phyloP scores from a whole-genome alignment of 148 eudicot species.

The Diospyros kaki region DNA sequence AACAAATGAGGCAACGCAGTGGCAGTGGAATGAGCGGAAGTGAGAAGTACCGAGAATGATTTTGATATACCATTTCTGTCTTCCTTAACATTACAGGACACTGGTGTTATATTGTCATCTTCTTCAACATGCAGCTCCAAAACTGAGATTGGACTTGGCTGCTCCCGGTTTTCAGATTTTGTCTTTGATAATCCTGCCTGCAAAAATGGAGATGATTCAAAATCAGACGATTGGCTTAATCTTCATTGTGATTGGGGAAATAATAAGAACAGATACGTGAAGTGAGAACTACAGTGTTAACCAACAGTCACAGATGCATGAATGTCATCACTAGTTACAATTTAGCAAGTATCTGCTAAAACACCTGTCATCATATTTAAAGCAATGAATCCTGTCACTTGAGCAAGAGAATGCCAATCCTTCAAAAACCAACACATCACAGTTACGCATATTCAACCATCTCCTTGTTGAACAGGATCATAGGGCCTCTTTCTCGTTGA shows the following conservation, averaged over 20 bases:
- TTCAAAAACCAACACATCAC: neutral
- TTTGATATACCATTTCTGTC: slow-evolving; percentile 52
- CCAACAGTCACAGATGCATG: neutral
- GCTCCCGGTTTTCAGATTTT: slow-evolving; percentile 68
- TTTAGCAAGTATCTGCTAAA: neutral
- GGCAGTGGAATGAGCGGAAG: no score
- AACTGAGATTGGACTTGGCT: slow-evolving; percentile 93
- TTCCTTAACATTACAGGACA: slow-evolving; percentile 29
- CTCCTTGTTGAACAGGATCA: neutral
- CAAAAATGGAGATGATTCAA: slow-evolving; percentile 9
- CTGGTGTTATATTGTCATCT: slow-evolving; percentile 39
- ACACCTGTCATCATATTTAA: neutral
- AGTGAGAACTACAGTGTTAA: neutral
- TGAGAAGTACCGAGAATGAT: neutral
- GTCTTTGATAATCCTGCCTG: slow-evolving; percentile 43
- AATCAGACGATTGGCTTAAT: neutral
- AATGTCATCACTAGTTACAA: neutral
- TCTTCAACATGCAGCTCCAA: slow-evolving; percentile 67
- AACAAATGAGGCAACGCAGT: neutral
- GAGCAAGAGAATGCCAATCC: neutral
- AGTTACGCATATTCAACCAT: neutral
- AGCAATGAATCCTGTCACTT: neutral
- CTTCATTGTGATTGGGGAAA: neutral
- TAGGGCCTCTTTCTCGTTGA: no score
- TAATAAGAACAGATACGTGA: neutral